Evolutionary conservation across 768 basidiomycete genomes (phyloP).

Genomic region (Mrakia blollopis): DNA sequence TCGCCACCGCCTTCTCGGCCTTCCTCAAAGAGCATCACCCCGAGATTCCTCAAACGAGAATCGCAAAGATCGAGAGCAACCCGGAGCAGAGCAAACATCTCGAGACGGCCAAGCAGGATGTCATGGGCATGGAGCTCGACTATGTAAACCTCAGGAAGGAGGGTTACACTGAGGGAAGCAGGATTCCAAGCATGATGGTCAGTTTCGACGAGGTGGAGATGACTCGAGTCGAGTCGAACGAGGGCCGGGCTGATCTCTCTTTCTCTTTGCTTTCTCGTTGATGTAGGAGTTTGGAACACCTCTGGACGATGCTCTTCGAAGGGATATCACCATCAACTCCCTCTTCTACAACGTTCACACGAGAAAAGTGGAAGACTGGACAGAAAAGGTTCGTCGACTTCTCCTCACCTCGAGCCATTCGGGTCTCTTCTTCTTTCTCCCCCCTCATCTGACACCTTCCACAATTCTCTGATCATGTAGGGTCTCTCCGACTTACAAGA

Average conservation of each 20-base stretch:
- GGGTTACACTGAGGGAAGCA: conserved; percentile 76
- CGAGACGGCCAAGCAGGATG: conserved; percentile 80
- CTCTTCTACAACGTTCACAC: conserved; percentile 94
- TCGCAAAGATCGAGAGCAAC: conserved; percentile 83
- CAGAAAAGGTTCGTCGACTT: conserved; percentile 56
- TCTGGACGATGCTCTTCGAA: conserved; percentile 76
- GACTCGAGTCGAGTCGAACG: background rate
- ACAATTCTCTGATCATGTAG: conserved; percentile 45
- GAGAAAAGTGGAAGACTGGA: conserved; percentile 76
- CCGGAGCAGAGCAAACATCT: conserved; percentile 97
- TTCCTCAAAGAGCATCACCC: conserved; percentile 52
- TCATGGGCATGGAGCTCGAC: conserved; percentile 79
- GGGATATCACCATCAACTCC: conserved; percentile 93
- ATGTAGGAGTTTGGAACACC: conserved; percentile 84
- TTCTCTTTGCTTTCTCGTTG: too few species aligned
- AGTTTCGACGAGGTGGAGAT: conserved; percentile 40
- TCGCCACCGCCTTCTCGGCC: conserved; percentile 70
- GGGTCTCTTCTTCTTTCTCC: background rate
- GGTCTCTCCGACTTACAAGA: conserved; percentile 77
- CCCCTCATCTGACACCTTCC: background rate
- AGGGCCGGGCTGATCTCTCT: too few species aligned
- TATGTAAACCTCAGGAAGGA: conserved; percentile 91
- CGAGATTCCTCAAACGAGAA: conserved; percentile 42
- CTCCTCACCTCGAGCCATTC: background rate
- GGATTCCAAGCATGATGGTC: conserved; percentile 85